A percentile compares a stretch with the other conserved stretches of the same genome.
Conservation (phyloP, 768 basidiomycete species). For the Dacryopinax primogenitus region DNA sequence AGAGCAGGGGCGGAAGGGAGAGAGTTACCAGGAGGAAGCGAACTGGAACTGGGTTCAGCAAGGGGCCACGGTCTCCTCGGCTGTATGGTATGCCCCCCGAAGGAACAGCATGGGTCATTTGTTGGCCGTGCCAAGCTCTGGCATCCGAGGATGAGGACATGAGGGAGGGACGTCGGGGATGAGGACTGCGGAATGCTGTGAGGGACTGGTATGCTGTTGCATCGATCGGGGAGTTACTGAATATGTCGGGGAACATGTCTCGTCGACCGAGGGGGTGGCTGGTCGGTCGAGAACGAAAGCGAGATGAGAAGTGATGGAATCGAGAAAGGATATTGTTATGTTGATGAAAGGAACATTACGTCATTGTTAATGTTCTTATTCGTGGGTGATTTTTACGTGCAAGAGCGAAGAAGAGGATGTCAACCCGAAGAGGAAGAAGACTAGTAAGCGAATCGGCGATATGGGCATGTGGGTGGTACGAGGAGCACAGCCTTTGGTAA, state of each 20-base stretch:
- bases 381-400: too few species aligned
- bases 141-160: neutral
- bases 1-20: neutral
- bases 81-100: neutral
- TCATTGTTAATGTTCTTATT: too few species aligned
- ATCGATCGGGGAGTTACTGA: too few species aligned
- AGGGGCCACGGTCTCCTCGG: neutral
- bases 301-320: too few species aligned
- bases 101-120: neutral
- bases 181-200: neutral
- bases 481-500: conserved; percentile 7
- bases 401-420: too few species aligned
- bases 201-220: too few species aligned
- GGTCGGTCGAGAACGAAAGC: neutral
- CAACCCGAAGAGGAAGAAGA: neutral
- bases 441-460: neutral
- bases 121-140: neutral
- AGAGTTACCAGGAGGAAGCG: neutral
- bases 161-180: neutral
- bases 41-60: too few species aligned
- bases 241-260: too few species aligned
- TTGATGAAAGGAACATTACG: too few species aligned
- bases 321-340: too few species aligned
- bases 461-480: neutral
- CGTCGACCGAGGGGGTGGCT: neutral